Conservation (phyloP, 2,329 filamentous ascomycete genomes). For the Chrysosporium keratinophilum region DNA sequence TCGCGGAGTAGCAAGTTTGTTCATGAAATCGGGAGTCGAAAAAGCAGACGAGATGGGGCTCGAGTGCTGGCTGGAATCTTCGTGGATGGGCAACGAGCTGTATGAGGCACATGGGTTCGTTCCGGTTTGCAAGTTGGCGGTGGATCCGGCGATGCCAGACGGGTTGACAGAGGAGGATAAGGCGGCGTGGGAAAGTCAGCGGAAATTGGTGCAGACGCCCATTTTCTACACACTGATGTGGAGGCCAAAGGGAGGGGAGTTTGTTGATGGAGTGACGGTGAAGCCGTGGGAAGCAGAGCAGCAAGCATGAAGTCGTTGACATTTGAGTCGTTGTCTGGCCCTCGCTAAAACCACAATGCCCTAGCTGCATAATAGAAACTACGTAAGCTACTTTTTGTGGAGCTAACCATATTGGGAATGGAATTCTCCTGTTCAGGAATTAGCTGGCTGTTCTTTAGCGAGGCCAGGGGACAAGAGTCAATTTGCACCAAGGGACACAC, state of each 20-base stretch:
- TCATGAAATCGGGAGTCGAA: slow-evolving; percentile 21
- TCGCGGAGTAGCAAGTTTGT: slow-evolving; percentile 18
- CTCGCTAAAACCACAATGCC: no score
- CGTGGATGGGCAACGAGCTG: slow-evolving; percentile 8
- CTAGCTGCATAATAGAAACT: no score
- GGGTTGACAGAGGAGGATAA: slow-evolving; percentile 6
- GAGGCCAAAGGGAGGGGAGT: slow-evolving; percentile 11
- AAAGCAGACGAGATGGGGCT: slow-evolving; percentile 21
- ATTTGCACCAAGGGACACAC: no score
- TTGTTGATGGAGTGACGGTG: slow-evolving; percentile 9
- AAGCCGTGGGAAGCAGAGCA: slow-evolving; percentile 8
- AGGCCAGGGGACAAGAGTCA: no score
- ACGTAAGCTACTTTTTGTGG: no score
- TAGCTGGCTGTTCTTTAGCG: no score
- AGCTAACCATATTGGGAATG: no score
- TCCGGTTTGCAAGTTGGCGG: background rate
- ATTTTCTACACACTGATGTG: slow-evolving; percentile 7
- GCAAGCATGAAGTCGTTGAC: no score
- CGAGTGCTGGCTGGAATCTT: slow-evolving; percentile 20
- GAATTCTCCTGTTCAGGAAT: no score
- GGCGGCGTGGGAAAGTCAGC: background rate
- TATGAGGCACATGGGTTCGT: slow-evolving; percentile 15
- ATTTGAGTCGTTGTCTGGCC: no score
- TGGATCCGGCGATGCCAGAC: slow-evolving; percentile 7
- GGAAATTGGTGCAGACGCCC: slow-evolving; percentile 3